A percentile compares a stretch with the other conserved stretches of the same genome.
These are phyloP conservation scores for Curvularia lunata DNA, from an alignment of 2,329 filamentous ascomycete genomes.

Conservation along the genomic window DNA sequence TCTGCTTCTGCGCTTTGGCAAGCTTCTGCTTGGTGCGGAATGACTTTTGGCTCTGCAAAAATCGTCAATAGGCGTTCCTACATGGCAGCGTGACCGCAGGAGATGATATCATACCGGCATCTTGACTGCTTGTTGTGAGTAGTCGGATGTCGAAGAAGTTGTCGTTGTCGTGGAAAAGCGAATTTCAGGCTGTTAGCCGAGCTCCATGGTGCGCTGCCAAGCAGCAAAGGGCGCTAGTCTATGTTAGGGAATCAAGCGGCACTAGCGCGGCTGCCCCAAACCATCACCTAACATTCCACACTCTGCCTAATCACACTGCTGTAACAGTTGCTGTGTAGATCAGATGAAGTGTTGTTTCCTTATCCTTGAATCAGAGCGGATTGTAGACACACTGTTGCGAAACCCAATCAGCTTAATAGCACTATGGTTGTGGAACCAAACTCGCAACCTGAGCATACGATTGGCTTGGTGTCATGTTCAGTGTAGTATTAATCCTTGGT, in stretches of 20 bases:
- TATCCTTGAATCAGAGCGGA: neutral
- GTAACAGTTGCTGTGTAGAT: neutral
- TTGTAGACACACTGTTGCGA: neutral
- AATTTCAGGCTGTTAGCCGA: slow-evolving; percentile 16
- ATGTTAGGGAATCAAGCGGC: neutral
- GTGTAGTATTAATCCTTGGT: neutral
- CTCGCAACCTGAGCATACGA: neutral
- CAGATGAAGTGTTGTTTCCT: neutral
- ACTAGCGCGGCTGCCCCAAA: neutral
- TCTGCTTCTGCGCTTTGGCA: slow-evolving; percentile 99
- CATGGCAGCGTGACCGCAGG: neutral
- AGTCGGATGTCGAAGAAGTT: slow-evolving; percentile 45
- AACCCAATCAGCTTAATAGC: neutral
- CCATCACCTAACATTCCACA: neutral
- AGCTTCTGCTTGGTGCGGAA: slow-evolving; percentile 99
- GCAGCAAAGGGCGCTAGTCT: slow-evolving; percentile 4
- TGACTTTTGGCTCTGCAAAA: slow-evolving; percentile 91
- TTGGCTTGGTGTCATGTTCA: neutral
- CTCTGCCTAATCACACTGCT: neutral
- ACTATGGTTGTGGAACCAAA: neutral
- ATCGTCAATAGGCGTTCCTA: slow-evolving; percentile 19
- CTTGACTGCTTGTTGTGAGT: slow-evolving; percentile 43
- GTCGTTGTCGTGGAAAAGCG: slow-evolving; percentile 31
- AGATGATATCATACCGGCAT: slow-evolving; percentile 47
- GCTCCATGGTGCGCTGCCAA: slow-evolving; percentile 17